phyloP scores from a whole-genome alignment of 2,329 filamentous ascomycete genomes.

The Trichoderma sp. region DNA sequence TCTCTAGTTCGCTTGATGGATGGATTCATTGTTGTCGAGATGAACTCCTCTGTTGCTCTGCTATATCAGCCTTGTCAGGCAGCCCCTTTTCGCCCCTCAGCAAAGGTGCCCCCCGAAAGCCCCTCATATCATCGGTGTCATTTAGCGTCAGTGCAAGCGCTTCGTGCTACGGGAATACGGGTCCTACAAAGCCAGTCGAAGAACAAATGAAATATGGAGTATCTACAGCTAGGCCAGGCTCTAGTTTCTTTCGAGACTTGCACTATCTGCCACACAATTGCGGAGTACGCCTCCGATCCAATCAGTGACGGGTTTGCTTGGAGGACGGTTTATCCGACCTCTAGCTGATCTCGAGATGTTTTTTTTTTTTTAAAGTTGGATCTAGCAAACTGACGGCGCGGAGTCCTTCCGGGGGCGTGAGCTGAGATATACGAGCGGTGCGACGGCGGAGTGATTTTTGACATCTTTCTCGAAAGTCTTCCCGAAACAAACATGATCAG shows the following conservation, averaged over 20 bases:
- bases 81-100: constrained; percentile 17
- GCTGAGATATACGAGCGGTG: background rate
- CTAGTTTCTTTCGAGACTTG: background rate
- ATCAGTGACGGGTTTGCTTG: background rate
- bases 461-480: background rate
- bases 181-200: background rate
- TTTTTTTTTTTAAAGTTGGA: constrained; percentile 5
- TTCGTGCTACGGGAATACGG: background rate
- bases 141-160: background rate
- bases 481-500: background rate
- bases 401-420: background rate
- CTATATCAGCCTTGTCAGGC: constrained; percentile 17
- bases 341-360: background rate
- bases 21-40: constrained; percentile 1
- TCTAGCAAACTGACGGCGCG: background rate
- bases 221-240: background rate
- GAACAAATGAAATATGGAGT: constrained; percentile 10
- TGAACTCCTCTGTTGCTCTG: background rate
- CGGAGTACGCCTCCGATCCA: background rate
- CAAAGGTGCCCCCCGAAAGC: background rate
- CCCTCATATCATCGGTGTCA: background rate
- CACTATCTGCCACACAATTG: background rate
- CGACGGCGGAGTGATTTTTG: background rate
- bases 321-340: constrained; percentile 12
- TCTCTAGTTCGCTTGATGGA: background rate